Evolutionary conservation across 2,329 filamentous ascomycete species (phyloP).

Genomic region (Fonsecaea erecta): DNA sequence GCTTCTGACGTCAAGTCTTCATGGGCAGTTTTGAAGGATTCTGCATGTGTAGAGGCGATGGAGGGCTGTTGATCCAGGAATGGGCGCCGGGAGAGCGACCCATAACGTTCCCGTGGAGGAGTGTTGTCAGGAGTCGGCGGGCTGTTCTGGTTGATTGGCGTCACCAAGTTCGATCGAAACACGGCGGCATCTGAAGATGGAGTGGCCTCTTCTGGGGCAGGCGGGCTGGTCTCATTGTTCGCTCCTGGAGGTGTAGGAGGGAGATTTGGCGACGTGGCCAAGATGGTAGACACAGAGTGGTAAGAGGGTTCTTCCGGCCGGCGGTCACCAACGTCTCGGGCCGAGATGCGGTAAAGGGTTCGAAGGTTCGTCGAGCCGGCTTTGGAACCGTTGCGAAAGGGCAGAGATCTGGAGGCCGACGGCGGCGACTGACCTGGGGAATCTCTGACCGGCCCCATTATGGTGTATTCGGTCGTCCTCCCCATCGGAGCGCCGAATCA

Average conservation of each 20-base stretch:
- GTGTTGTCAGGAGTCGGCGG: slow-evolving; percentile 74
- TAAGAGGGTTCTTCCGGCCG: slow-evolving; percentile 13
- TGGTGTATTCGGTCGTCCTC: slow-evolving; percentile 32
- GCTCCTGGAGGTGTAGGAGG: slow-evolving; percentile 37
- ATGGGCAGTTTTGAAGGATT: slow-evolving; percentile 73
- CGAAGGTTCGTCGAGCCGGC: slow-evolving; percentile 30
- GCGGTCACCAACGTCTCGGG: slow-evolving; percentile 18
- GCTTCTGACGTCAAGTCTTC: slow-evolving; percentile 69
- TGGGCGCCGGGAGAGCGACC: slow-evolving; percentile 44
- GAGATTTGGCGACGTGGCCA: slow-evolving; percentile 33
- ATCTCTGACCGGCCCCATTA: slow-evolving; percentile 29
- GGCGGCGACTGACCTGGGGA: slow-evolving; percentile 15
- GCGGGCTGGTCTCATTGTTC: slow-evolving; percentile 21
- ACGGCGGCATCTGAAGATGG: slow-evolving; percentile 35
- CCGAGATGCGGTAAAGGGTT: slow-evolving; percentile 33
- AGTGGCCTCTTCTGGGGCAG: slow-evolving; percentile 15
- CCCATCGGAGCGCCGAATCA: slow-evolving; percentile 21
- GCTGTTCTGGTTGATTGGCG: slow-evolving; percentile 38
- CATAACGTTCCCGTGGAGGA: slow-evolving; percentile 61
- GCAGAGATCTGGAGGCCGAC: slow-evolving; percentile 22
- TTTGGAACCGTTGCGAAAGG: slow-evolving; percentile 30
- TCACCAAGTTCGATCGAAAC: slow-evolving; percentile 34
- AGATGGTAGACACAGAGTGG: slow-evolving; percentile 18
- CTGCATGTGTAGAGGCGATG: slow-evolving; percentile 64
- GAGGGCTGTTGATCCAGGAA: slow-evolving; percentile 61